phyloP scores from a whole-genome alignment of 345 rosid genomes.

The Cardiospermum halicacabum region DNA sequence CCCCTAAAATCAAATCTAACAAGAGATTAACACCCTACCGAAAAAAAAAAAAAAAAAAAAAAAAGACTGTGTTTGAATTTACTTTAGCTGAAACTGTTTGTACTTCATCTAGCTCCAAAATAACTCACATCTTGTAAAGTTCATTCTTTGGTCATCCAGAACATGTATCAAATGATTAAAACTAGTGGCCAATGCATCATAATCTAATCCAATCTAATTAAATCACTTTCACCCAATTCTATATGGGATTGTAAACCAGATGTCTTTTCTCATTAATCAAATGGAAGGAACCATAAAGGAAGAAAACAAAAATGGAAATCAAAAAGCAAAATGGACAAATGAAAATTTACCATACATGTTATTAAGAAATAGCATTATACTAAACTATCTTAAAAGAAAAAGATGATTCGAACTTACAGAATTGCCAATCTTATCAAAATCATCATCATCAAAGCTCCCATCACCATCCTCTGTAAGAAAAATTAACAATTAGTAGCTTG shows the following conservation, averaged over 20 bases:
- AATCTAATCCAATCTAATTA: no score
- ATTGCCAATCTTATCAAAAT: slow-evolving; percentile 85
- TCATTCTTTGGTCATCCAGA: no score
- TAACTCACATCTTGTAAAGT: no score
- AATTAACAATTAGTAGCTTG: slow-evolving; percentile 10
- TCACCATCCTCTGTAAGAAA: slow-evolving; percentile 57
- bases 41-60: no score
- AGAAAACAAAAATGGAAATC: neutral
- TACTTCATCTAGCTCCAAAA: no score
- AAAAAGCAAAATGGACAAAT: neutral
- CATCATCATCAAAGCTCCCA: slow-evolving; percentile 77
- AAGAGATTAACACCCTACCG: no score
- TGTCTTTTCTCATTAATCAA: neutral
- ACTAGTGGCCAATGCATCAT: no score
- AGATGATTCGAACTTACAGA: slow-evolving; percentile 50
- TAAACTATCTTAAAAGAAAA: neutral
- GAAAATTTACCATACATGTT: neutral
- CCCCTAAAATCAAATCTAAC: no score
- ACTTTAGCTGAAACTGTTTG: no score
- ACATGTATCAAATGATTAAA: no score
- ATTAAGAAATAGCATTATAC: neutral
- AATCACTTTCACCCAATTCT: no score
- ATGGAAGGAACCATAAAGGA: neutral
- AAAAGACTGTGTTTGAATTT: no score
- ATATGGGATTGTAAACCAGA: neutral